Percentiles rank a stretch among this genome's conserved stretches.
These are phyloP conservation scores for Aspergillus cavernicola DNA, from an alignment of 495 filamentous ascomycete species.

Conservation along the genomic window DNA sequence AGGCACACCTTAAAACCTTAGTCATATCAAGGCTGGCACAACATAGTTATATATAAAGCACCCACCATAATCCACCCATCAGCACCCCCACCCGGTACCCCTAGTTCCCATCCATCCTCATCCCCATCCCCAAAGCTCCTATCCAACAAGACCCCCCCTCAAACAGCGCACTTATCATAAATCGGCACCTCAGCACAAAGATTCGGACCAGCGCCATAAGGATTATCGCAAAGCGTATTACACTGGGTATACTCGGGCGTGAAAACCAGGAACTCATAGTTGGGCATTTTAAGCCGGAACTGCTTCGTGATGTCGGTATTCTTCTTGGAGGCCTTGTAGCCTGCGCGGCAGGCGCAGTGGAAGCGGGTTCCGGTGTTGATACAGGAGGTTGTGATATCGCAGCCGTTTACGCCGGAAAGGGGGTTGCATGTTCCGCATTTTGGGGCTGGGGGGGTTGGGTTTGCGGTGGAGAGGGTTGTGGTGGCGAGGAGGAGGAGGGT, in stretches of 20 bases:
- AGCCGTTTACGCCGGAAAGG: conserved; percentile 39
- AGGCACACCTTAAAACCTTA: too few relatives aligned
- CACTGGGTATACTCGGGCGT: conserved; percentile 36
- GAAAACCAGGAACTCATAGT: conserved; percentile 43
- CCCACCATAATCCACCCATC: too few relatives aligned
- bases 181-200: conserved; percentile 39
- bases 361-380: conserved; percentile 66
- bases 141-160: background rate
- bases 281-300: conserved; percentile 39
- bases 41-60: too few relatives aligned
- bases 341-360: conserved; percentile 70
- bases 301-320: conserved; percentile 33
- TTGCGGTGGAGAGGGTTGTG: conserved; percentile 23
- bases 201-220: conserved; percentile 24
- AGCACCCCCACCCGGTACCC: too few relatives aligned
- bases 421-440: conserved; percentile 43
- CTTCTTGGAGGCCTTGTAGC: conserved; percentile 53
- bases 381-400: conserved; percentile 42
- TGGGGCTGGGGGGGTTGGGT: conserved; percentile 14
- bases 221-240: conserved; percentile 38
- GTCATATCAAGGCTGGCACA: too few relatives aligned
- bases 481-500: conserved; percentile 23
- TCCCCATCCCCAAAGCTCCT: too few relatives aligned
- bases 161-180: conserved; percentile 30
- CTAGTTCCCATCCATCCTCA: too few relatives aligned